Conservation (phyloP, 2,329 filamentous ascomycete genomes). For the Aureobasidium melanogenum region DNA sequence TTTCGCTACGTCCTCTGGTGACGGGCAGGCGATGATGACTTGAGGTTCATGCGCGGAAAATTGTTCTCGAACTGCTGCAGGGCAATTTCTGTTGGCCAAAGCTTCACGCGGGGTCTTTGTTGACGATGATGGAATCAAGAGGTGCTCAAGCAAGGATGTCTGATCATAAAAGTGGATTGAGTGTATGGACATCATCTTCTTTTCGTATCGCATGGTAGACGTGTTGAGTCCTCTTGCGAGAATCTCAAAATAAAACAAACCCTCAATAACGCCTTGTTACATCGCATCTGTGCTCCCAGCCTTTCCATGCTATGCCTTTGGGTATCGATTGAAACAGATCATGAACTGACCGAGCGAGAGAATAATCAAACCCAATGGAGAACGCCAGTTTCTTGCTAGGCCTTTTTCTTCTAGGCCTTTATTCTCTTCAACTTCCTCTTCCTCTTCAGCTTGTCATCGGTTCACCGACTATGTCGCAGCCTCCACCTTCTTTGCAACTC, state of each 20-base stretch:
- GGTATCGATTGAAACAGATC: slow-evolving; percentile 8
- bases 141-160: background rate
- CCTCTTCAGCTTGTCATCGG: background rate
- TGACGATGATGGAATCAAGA: background rate
- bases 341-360: slow-evolving; percentile 3
- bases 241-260: background rate
- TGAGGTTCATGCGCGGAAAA: background rate
- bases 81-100: background rate
- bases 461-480: slow-evolving; percentile 15
- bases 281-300: background rate
- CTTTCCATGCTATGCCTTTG: slow-evolving; percentile 8
- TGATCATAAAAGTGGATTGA: background rate
- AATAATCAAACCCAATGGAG: background rate
- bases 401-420: background rate
- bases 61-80: slow-evolving; percentile 4
- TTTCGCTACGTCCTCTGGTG: background rate
- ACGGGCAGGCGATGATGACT: background rate
- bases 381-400: background rate
- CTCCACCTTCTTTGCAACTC: slow-evolving; percentile 38
- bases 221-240: background rate
- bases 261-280: background rate
- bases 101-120: background rate
- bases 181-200: background rate
- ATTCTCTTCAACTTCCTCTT: background rate
- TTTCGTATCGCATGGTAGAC: background rate